phyloP scores from a whole-genome alignment of 2,329 filamentous ascomycete genomes.

The Cercospora zeae-maydis region DNA sequence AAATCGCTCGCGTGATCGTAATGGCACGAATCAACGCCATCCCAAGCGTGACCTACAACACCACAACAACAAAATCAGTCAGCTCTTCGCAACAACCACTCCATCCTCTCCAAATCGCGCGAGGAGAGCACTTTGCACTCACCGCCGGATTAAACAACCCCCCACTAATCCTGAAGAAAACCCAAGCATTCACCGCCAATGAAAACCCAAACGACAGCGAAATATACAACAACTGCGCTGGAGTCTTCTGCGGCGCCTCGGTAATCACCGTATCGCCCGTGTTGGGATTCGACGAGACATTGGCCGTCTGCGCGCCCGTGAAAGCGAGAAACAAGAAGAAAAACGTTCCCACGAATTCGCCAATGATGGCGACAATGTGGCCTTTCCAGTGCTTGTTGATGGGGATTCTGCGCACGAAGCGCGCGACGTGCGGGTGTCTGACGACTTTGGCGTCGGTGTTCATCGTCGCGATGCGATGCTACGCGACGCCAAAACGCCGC shows the following conservation, averaged over 20 bases:
- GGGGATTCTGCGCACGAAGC: neutral
- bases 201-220: constrained; percentile 42
- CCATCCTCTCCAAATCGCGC: too few relatives aligned
- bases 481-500: neutral
- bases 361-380: constrained; percentile 34
- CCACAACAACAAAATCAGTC: neutral
- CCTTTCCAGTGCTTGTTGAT: constrained; percentile 14
- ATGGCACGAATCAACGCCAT: constrained; percentile 35
- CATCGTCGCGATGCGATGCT: neutral
- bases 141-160: constrained; percentile 38
- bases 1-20: constrained; percentile 27
- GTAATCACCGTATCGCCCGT: constrained; percentile 27
- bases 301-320: constrained; percentile 45
- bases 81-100: too few relatives aligned
- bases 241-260: constrained; percentile 34
- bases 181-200: constrained; percentile 42
- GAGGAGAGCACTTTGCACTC: too few relatives aligned
- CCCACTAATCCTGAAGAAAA: constrained; percentile 39
- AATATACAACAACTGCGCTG: constrained; percentile 40
- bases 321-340: constrained; percentile 48
- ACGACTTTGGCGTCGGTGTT: constrained; percentile 4
- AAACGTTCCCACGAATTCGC: constrained; percentile 45
- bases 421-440: neutral
- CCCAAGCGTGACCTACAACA: constrained; percentile 29
- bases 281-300: constrained; percentile 32